Conservation (phyloP, 371 early-diverging fungal genomes). For the Smittium culicis region DNA sequence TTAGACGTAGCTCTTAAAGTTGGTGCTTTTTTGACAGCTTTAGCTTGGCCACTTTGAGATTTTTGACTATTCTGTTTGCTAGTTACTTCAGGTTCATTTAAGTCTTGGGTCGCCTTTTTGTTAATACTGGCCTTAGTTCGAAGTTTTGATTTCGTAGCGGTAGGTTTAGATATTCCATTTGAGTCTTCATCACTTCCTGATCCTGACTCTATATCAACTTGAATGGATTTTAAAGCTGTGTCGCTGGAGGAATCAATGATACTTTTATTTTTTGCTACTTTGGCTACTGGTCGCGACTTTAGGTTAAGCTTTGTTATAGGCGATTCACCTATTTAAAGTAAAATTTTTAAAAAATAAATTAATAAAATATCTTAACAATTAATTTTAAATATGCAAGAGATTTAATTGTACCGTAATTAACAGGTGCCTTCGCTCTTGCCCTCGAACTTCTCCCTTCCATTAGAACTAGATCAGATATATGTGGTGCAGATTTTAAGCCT, state of each 20-base stretch:
- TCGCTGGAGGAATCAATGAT: neutral
- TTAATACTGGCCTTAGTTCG: too few relatives aligned
- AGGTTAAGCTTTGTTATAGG: neutral
- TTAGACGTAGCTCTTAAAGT: too few relatives aligned
- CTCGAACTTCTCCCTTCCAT: neutral
- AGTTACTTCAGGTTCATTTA: too few relatives aligned
- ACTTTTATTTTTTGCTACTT: neutral
- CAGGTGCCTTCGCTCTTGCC: neutral
- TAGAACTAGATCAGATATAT: neutral
- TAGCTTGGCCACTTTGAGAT: too few relatives aligned
- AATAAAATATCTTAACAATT: slow-evolving; percentile 1
- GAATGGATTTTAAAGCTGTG: neutral
- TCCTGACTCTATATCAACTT: too few relatives aligned
- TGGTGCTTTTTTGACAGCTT: too few relatives aligned
- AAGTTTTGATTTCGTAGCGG: too few relatives aligned
- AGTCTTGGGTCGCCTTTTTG: too few relatives aligned
- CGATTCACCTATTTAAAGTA: neutral
- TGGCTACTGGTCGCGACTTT: neutral
- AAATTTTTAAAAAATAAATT: neutral
- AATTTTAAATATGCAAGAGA: too few relatives aligned
- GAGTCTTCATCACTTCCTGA: too few relatives aligned
- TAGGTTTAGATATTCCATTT: too few relatives aligned
- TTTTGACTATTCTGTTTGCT: too few relatives aligned
- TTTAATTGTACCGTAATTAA: neutral
- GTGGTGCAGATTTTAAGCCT: neutral